Conservation (phyloP, 495 filamentous ascomycete genomes). For the Tuber melanosporum region DNA sequence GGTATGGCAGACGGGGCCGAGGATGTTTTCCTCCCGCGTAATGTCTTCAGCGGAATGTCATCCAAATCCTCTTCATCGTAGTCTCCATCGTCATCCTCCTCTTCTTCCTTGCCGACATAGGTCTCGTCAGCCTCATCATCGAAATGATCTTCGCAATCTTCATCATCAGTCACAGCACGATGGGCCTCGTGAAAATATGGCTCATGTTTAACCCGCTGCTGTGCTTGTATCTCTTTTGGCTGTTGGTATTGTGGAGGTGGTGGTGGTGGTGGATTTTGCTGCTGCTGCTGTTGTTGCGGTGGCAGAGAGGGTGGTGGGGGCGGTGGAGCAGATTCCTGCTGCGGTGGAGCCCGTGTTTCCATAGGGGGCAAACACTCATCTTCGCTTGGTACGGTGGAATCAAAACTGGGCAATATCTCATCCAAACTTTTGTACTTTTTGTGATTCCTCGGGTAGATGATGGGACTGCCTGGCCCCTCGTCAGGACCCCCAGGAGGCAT, state of each 20-base stretch:
- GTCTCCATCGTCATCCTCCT: constrained; percentile 52
- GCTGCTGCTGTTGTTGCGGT: constrained; percentile 5
- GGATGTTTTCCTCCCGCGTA: constrained; percentile 28
- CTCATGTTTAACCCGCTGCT: constrained; percentile 23
- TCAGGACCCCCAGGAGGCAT: constrained; percentile 45
- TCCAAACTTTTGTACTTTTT: constrained; percentile 50
- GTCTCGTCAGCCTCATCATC: constrained; percentile 41
- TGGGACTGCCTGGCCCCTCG: constrained; percentile 27
- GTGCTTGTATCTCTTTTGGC: constrained; percentile 5
- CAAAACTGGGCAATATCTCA: constrained; percentile 59
- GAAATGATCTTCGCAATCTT: constrained; percentile 35
- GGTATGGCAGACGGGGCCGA: constrained; percentile 18
- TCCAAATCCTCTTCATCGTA: constrained; percentile 50
- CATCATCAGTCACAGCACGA: constrained; percentile 28
- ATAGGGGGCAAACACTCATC: constrained; percentile 47
- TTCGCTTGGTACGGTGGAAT: constrained; percentile 67
- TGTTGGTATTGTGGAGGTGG: constrained; percentile 4
- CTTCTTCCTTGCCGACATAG: constrained; percentile 48
- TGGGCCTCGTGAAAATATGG: background rate
- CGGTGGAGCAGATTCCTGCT: constrained; percentile 18
- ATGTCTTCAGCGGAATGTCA: constrained; percentile 37
- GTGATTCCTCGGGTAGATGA: constrained; percentile 36
- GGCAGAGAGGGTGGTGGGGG: constrained; percentile 6
- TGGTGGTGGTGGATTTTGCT: background rate
- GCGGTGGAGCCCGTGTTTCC: constrained; percentile 15